A percentile compares a stretch with the other conserved stretches of the same genome.
Conservation (phyloP, 257 asterid species). For the Solanum peruvianum region DNA sequence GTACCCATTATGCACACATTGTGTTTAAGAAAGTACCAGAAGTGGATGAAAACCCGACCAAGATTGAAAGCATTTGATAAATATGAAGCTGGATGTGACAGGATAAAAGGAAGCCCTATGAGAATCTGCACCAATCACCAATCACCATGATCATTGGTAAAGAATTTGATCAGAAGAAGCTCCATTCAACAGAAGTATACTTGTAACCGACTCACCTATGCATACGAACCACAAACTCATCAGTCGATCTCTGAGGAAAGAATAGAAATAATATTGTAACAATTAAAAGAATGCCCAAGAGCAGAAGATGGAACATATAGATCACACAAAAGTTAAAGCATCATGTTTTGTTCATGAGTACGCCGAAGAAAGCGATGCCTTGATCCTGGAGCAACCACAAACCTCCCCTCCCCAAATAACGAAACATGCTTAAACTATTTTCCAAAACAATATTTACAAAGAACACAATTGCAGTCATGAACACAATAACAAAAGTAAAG, state of each 20-base stretch:
- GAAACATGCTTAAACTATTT: background rate
- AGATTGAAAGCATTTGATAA: slow-evolving; percentile 81
- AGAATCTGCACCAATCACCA: slow-evolving; percentile 58
- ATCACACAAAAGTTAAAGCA: background rate
- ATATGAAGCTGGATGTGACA: slow-evolving; percentile 59
- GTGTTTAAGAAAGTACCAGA: slow-evolving; percentile 51
- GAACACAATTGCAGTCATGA: background rate
- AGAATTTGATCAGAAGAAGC: slow-evolving; percentile 13
- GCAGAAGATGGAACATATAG: background rate
- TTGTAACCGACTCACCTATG: slow-evolving; percentile 13
- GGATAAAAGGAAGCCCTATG: slow-evolving; percentile 70
- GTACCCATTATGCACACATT: background rate
- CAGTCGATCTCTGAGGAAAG: background rate
- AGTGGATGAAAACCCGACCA: slow-evolving; percentile 92
- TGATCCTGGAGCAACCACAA: background rate
- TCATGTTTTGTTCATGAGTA: background rate
- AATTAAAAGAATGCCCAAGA: background rate
- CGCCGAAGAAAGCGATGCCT: background rate
- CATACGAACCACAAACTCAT: background rate
- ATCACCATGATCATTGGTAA: slow-evolving; percentile 11
- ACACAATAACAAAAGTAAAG: background rate
- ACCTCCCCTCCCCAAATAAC: background rate
- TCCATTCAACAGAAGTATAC: background rate
- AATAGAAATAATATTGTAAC: background rate
- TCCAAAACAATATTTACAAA: background rate